These are phyloP conservation scores for Oryza officinalis DNA, from an alignment of 176 grass and related monocot species.

Conservation along the genomic window DNA sequence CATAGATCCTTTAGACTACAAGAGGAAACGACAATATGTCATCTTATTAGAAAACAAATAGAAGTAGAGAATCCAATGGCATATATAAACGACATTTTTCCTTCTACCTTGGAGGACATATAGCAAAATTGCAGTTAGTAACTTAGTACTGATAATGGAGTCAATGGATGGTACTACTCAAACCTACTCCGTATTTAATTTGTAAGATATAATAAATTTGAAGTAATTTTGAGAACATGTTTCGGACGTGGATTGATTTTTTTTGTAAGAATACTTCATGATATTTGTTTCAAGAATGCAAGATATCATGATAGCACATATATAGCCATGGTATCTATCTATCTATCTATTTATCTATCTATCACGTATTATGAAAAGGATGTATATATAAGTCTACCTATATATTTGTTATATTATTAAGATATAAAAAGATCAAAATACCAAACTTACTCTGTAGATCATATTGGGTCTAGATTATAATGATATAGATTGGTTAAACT, in stretches of 20 bases:
- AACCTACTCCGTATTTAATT: background rate
- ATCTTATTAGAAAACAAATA: constrained; percentile 4
- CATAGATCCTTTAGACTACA: constrained; percentile 9
- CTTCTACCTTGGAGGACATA: background rate
- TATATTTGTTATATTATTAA: too few relatives aligned
- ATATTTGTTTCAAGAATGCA: background rate
- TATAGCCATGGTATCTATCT: background rate
- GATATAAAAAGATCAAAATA: too few relatives aligned
- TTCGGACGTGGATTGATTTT: background rate
- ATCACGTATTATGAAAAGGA: too few relatives aligned
- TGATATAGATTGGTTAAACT: too few relatives aligned
- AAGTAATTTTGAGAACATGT: background rate
- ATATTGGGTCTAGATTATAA: too few relatives aligned
- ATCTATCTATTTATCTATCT: too few relatives aligned
- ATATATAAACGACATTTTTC: background rate
- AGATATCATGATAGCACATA: background rate
- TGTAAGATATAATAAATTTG: background rate
- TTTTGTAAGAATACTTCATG: background rate
- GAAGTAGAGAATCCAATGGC: constrained; percentile 29
- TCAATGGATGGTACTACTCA: background rate
- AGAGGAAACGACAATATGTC: background rate
- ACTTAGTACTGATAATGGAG: background rate
- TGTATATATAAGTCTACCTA: too few relatives aligned
- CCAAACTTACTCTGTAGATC: too few relatives aligned
- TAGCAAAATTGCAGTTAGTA: background rate